Evolutionary conservation across 75 land plant species (phyloP).

Genomic region (Selaginella tamariscina): DNA sequence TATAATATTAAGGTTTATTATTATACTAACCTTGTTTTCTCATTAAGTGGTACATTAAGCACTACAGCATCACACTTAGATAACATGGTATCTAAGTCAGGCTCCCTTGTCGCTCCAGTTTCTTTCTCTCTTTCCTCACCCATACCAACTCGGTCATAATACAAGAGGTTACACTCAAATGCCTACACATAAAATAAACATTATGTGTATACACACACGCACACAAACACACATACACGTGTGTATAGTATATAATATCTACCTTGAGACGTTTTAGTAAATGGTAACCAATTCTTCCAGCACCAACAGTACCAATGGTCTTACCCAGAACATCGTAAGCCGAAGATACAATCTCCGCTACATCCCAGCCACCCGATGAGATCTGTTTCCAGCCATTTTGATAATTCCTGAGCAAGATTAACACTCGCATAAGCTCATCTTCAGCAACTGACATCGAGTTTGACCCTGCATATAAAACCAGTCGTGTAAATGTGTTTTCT

Average conservation of each 20-base stretch:
- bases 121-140: slow-evolving; percentile 54
- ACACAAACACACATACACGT: not conserved
- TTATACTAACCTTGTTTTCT: slow-evolving; percentile 53
- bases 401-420: slow-evolving; percentile 70
- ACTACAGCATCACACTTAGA: slow-evolving; percentile 79
- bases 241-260: not conserved
- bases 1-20: too few relatives aligned
- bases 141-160: slow-evolving; percentile 67
- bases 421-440: slow-evolving; percentile 88
- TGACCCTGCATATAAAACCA: slow-evolving; percentile 68
- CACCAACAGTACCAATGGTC: slow-evolving; percentile 78
- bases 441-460: slow-evolving; percentile 85
- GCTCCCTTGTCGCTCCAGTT: slow-evolving; percentile 59
- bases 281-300: slow-evolving; percentile 79
- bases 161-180: slow-evolving; percentile 76
- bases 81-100: slow-evolving; percentile 68
- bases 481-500: too few relatives aligned
- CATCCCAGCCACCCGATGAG: slow-evolving; percentile 76
- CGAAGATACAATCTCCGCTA: slow-evolving; percentile 56
- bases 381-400: slow-evolving; percentile 65
- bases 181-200: slow-evolving; percentile 24
- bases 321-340: slow-evolving; percentile 83
- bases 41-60: slow-evolving; percentile 74
- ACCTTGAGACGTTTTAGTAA: slow-evolving; percentile 66
- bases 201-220: not conserved